Evolutionary conservation across 768 basidiomycete genomes (phyloP), one percentile per base, ranked within the genome.

Genomic region (Serpula lacrymans): DNA sequence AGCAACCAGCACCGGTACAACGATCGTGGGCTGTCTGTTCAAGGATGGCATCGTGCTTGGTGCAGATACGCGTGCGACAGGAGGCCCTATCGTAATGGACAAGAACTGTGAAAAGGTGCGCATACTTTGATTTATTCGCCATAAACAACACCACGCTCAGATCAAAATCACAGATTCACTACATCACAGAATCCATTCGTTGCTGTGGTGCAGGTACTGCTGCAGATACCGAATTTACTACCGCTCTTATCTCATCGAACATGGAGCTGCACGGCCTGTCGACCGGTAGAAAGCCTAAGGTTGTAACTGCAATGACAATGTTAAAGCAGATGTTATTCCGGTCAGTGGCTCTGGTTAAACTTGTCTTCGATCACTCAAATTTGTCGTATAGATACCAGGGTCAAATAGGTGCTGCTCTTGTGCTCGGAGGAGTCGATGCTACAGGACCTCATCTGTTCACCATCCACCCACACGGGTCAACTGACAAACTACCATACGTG

Each of bases 81-180:
- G 84, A 46, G 96, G 95, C 1, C 77, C 79, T 17, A 97, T 98
- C 49, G 90, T 99, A 20, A 91, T 91, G 0, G 95, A 98, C 71
- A 98, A 99, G 79, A 99, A 99, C 68, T 99, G 96, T 65, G 96
- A 98, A 71, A 99, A 99, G 86, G 95, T 94, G 41, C 34, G 68
- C 50, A 13, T 29, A 17, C 34, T 12, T 42, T 25, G 34, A 39
- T 48, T 34, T 10, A 16, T 28, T 28, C 32, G 37, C 21, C 14
- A 16, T 27, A 18, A 24, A 7, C 29, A 13, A 17, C 29, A 25
- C 31, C 24, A 21, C 20, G 14, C 16, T 18, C 38, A 33, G 27
- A 23, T 38, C 28, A 28, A 28, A 17, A 29, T 42, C 20, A 17
- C 49, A 98, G 95, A 99, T 99, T 54, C 96, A 99, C 64, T 98